Evolutionary conservation across 2,329 filamentous ascomycete genomes (phyloP), one percentile per base, ranked within the genome.

Genomic region (Ustulina deusta): DNA sequence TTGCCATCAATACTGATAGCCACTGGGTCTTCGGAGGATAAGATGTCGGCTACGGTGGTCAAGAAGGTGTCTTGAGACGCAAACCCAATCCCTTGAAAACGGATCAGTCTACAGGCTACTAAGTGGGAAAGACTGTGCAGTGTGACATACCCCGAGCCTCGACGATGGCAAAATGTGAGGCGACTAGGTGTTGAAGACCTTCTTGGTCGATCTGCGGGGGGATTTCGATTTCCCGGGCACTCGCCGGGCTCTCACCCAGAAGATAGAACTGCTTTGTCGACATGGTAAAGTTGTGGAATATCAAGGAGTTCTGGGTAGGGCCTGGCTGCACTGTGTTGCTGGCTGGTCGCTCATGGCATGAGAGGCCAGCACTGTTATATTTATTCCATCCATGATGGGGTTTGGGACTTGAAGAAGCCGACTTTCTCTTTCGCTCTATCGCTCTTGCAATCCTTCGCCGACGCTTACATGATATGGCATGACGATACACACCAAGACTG

Each of bases 1-100:
- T 84, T 79, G 25, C 85, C 84, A 64, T 87, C 84, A 17, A 87
- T 80, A 4, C 80, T 82, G 69, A 87, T 79, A 62, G 79, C 79
- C 34, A 85, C 69, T 2, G 78, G 76, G 4, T 73, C 75, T 2
- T 77, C 68, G 13, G 74, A 73, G 1, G 78, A 75, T 2, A 80
- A 55, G 17, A 84, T 73, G 9, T 83, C 81, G 20, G 75, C 70
- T 10, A 80, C 72, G 0, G 77, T 73, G 15, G 77, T 75, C 29
- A 83, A 72, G 4, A 72, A 72, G 17, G 70, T 72, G 38, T 77
- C 75, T 22, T 79, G 72, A 1, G 72, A 75, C 20, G 77, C 69
- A 67, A 83, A 83, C 2, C 77, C 80, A 44, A 82, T 74, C 6
- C 80, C 81, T 82, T 57, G 17, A 13, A 25, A 52, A 9, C 1